Evolutionary conservation across 495 filamentous ascomycete genomes (phyloP).

Genomic region (Stereocaulon alpinum): DNA sequence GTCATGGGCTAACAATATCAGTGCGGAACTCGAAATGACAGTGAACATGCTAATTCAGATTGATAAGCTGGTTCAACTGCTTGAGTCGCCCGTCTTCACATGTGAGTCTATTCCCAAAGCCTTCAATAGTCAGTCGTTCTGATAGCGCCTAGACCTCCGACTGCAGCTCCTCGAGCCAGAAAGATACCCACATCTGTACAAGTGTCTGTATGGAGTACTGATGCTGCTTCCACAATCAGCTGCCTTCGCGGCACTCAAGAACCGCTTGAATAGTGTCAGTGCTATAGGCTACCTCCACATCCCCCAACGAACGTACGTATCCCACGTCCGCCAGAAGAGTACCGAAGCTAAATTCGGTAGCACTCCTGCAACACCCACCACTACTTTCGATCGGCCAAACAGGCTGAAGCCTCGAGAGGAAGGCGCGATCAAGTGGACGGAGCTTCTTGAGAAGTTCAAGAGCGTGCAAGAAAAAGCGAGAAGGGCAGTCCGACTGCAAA

Average conservation of each 20-base stretch:
- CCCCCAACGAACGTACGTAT: constrained; percentile 67
- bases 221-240: constrained; percentile 98
- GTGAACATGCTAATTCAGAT: constrained; percentile 98
- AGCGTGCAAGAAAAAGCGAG: constrained; percentile 73
- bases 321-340: constrained; percentile 28
- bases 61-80: constrained; percentile 93
- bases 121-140: not conserved
- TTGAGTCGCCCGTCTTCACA: constrained; percentile 97
- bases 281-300: constrained; percentile 93
- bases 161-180: constrained; percentile 97
- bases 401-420: constrained; percentile 79
- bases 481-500: constrained; percentile 34
- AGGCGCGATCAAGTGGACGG: constrained; percentile 75
- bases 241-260: constrained; percentile 93
- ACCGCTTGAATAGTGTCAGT: constrained; percentile 90
- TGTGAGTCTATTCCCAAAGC: constrained; percentile 41
- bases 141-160: constrained; percentile 57
- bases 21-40: constrained; percentile 96
- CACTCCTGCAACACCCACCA: constrained; percentile 22
- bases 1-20: constrained; percentile 38
- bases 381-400: constrained; percentile 57
- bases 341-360: constrained; percentile 21
- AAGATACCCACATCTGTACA: constrained; percentile 91
- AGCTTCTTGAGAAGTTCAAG: constrained; percentile 94
- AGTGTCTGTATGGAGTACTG: constrained; percentile 92